phyloP scores from a whole-genome alignment of 768 basidiomycete species.

The Suillus subluteus region DNA sequence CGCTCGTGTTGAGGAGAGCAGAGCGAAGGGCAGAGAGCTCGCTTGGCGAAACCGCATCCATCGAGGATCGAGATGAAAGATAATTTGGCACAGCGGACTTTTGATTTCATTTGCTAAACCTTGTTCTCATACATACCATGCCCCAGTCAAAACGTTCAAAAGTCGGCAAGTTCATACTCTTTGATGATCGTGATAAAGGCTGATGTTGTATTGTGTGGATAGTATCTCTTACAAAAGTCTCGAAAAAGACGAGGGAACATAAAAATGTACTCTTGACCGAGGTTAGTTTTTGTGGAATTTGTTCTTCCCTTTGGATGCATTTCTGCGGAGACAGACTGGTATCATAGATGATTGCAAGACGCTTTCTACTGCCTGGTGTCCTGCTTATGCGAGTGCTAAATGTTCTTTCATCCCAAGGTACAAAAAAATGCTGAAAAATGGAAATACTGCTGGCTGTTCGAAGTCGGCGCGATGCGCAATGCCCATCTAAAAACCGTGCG shows the following conservation, averaged over 20 bases:
- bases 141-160: constrained; percentile 89
- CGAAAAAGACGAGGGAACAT: constrained; percentile 90
- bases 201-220: constrained; percentile 24
- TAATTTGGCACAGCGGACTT: constrained; percentile 52
- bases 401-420: constrained; percentile 49
- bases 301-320: not conserved
- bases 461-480: constrained; percentile 95
- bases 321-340: not conserved
- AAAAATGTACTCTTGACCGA: constrained; percentile 84
- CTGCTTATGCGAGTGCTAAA: constrained; percentile 8
- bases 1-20: constrained; percentile 75
- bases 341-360: not conserved
- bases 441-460: constrained; percentile 95
- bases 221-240: constrained; percentile 94
- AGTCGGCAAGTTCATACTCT: constrained; percentile 62
- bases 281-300: constrained; percentile 43
- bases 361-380: constrained; percentile 1
- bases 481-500: constrained; percentile 92
- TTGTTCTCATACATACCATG: constrained; percentile 48
- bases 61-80: constrained; percentile 32
- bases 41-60: constrained; percentile 42
- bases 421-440: constrained; percentile 87
- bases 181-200: constrained; percentile 8
- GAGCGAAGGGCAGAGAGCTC: constrained; percentile 74
- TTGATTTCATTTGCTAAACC: constrained; percentile 33